These are phyloP conservation scores for Suhomyces vadensis DNA, from an alignment of 805 yeast genomes.

Conservation along the genomic window DNA sequence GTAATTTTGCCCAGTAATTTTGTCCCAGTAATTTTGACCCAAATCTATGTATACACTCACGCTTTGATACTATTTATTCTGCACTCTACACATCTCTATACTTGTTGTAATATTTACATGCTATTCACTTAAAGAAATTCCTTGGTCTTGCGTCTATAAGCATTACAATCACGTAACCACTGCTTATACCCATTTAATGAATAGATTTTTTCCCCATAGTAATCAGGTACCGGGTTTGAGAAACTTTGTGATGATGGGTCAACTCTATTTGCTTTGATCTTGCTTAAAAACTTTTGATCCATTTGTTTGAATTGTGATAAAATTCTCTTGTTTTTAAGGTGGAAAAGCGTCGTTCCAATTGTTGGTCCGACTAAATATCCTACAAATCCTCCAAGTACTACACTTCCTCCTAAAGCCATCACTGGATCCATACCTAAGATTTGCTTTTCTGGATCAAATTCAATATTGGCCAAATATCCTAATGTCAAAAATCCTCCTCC, in stretches of 20 bases:
- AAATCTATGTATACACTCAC: too few relatives aligned
- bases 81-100: too few relatives aligned
- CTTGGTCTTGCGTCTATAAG: constrained; percentile 78
- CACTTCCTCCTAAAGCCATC: constrained; percentile 73
- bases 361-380: constrained; percentile 86
- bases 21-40: too few relatives aligned
- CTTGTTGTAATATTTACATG: constrained; percentile 5
- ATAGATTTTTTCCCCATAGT: constrained; percentile 94
- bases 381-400: constrained; percentile 67
- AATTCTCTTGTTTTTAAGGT: constrained; percentile 47
- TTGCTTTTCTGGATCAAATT: constrained; percentile 83
- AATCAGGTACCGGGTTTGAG: constrained; percentile 96
- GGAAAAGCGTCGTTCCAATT: constrained; percentile 69
- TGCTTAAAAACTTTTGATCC: constrained; percentile 73
- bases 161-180: constrained; percentile 95
- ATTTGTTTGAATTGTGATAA: constrained; percentile 54
- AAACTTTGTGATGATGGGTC: constrained; percentile 90
- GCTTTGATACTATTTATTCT: too few relatives aligned
- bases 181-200: constrained; percentile 84
- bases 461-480: constrained; percentile 74
- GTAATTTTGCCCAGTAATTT: too few relatives aligned
- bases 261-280: constrained; percentile 75
- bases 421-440: constrained; percentile 90
- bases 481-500: constrained; percentile 69
- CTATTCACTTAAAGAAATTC: constrained; percentile 56